Conservation (phyloP, 306 rosid genomes). For the Arachis stenosperma region DNA sequence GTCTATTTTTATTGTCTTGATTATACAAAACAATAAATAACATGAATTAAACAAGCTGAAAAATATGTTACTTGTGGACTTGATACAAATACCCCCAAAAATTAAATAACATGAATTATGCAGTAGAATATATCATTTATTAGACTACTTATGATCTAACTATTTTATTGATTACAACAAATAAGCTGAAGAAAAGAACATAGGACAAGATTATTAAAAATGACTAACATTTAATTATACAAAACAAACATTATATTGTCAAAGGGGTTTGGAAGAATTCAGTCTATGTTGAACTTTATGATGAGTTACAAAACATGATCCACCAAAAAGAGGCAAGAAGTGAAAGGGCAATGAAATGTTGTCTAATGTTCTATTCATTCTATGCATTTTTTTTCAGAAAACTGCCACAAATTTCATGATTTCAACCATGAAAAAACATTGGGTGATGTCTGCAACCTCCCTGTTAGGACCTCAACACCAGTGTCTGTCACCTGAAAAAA, state of each 20-base stretch:
- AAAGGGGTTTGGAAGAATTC: not conserved
- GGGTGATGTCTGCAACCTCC: slow-evolving; percentile 79
- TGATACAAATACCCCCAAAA: too few species aligned
- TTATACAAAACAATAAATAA: not conserved
- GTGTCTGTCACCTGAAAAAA: slow-evolving; percentile 76
- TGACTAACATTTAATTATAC: not conserved
- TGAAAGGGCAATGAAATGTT: slow-evolving; percentile 5
- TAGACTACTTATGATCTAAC: too few species aligned
- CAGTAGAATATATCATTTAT: too few species aligned
- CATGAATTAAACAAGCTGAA: too few species aligned
- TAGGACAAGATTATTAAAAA: not conserved
- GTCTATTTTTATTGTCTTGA: too few species aligned
- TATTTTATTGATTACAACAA: not conserved
- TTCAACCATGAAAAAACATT: slow-evolving; percentile 78
- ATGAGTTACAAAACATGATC: slow-evolving; percentile 30
- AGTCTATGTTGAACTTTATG: slow-evolving; percentile 8
- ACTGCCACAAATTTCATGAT: slow-evolving; percentile 33
- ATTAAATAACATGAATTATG: too few species aligned
- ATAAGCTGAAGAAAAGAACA: not conserved
- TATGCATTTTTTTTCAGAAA: slow-evolving; percentile 15
- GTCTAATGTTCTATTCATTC: not conserved
- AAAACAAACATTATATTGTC: not conserved
- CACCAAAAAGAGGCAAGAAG: slow-evolving; percentile 18
- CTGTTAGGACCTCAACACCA: slow-evolving; percentile 93
- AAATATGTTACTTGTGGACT: too few species aligned